These are phyloP conservation scores for Dioscorea dumetorum DNA, from an alignment of 106 monocot genomes.

Conservation along the genomic window DNA sequence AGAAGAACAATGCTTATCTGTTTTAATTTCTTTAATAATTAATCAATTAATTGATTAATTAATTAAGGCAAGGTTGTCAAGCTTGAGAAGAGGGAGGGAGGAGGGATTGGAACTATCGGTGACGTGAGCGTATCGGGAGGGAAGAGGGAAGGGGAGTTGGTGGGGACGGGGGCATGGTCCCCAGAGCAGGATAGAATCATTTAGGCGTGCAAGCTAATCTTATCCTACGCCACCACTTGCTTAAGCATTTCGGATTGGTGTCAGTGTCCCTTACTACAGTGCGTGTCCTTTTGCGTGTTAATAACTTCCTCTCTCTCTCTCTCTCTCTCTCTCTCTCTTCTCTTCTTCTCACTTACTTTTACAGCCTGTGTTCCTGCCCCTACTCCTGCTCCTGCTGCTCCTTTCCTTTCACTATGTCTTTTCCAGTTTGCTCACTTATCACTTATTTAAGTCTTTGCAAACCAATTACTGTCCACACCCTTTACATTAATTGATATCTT, in stretches of 20 bases:
- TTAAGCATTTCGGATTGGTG: not conserved
- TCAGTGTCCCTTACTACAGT: not conserved
- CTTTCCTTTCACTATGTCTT: not conserved
- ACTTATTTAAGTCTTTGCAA: not conserved
- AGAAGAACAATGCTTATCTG: too few relatives aligned
- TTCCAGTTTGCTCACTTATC: not conserved
- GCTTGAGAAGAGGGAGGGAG: too few relatives aligned
- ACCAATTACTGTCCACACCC: not conserved
- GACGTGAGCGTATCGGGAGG: not conserved
- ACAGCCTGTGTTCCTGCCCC: not conserved
- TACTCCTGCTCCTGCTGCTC: too few relatives aligned
- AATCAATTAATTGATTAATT: too few relatives aligned
- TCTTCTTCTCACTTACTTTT: not conserved
- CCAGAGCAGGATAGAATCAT: not conserved
- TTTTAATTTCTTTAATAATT: too few relatives aligned
- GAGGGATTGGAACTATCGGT: not conserved
- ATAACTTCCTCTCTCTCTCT: not conserved
- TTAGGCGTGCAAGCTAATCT: constrained; percentile 7
- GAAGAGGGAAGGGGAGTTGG: too few relatives aligned
- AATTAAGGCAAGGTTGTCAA: too few relatives aligned
- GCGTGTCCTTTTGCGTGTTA: not conserved
- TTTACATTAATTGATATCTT: too few relatives aligned
- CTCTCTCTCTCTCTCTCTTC: not conserved
- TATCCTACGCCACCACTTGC: not conserved
- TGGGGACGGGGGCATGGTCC: not conserved